These are phyloP conservation scores for Fraxinus nigra DNA, from an alignment of 305 asterid species.

Conservation along the genomic window DNA sequence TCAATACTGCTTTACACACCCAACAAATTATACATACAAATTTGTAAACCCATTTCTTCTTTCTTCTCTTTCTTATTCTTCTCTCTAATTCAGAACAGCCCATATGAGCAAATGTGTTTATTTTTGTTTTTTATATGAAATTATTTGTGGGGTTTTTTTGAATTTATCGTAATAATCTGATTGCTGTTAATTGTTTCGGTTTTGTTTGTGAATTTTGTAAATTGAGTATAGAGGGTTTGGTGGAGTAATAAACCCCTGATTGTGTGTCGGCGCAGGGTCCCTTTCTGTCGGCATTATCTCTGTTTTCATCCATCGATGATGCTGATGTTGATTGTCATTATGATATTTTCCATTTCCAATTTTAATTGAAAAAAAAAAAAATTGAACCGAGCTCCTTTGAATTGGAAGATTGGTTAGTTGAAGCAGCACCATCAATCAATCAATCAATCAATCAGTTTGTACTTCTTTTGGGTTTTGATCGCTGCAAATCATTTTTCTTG, in stretches of 20 bases:
- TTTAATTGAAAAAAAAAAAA: neutral
- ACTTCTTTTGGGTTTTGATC: neutral
- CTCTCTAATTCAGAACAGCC: neutral
- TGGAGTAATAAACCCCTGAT: constrained; percentile 15
- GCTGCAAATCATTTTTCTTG: constrained; percentile 5
- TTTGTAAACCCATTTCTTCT: neutral
- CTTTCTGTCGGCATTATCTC: constrained; percentile 59
- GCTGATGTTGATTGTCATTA: constrained; percentile 23
- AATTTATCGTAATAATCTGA: neutral
- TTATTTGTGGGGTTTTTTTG: neutral
- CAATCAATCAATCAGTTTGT: constrained; percentile 22
- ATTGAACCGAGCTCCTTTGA: neutral
- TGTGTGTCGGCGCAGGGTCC: constrained; percentile 58
- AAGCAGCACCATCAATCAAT: constrained; percentile 4
- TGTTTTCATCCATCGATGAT: constrained; percentile 14
- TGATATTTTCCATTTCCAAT: constrained; percentile 14
- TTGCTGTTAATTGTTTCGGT: neutral
- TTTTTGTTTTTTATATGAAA: neutral
- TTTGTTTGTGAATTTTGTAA: constrained; percentile 18
- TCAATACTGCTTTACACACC: constrained; percentile 37
- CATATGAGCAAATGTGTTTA: neutral
- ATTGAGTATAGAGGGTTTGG: constrained; percentile 24
- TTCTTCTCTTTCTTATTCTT: constrained; percentile 2
- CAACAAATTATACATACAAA: constrained; percentile 11
- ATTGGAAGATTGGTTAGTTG: constrained; percentile 11